Evolutionary conservation across 192 early-diverging fungal species (phyloP).

Genomic region (Blastocladiella britannica): DNA sequence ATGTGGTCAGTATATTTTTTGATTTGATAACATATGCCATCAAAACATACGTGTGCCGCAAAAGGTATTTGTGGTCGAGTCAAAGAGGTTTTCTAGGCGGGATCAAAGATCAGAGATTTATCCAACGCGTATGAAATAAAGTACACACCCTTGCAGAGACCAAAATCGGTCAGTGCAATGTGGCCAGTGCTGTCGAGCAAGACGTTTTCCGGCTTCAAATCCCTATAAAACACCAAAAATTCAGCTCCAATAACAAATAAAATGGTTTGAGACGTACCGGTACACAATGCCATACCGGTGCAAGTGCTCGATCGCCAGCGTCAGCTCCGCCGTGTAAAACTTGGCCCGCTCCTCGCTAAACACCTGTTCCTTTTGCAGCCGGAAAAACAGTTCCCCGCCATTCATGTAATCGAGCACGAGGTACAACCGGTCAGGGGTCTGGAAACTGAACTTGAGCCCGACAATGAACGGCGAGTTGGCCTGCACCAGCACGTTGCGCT

Average conservation of each 20-base stretch:
- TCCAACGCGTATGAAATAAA: no score
- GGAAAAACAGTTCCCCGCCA: slow-evolving; percentile 63
- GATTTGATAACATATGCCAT: no score
- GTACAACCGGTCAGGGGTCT: slow-evolving; percentile 85
- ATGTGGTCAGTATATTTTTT: slow-evolving; percentile 3
- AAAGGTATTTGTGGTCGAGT: background rate
- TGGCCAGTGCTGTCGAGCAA: slow-evolving; percentile 87
- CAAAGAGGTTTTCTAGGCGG: background rate
- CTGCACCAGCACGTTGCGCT: slow-evolving; percentile 74
- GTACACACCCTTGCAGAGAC: slow-evolving; percentile 82
- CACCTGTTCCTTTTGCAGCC: slow-evolving; percentile 5
- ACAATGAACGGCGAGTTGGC: slow-evolving; percentile 54
- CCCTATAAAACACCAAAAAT: slow-evolving; percentile 41
- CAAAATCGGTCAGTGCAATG: slow-evolving; percentile 85
- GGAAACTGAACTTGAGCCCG: slow-evolving; percentile 31
- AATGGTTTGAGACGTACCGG: slow-evolving; percentile 13
- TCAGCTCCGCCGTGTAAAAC: slow-evolving; percentile 71
- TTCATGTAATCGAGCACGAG: slow-evolving; percentile 86
- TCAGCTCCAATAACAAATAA: background rate
- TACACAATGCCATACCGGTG: slow-evolving; percentile 79
- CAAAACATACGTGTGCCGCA: no score
- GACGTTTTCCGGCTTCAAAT: slow-evolving; percentile 92
- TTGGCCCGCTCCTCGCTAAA: slow-evolving; percentile 7
- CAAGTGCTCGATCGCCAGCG: slow-evolving; percentile 76
- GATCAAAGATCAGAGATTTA: no score